Evolutionary conservation across 805 yeast genomes (phyloP), one percentile per base, ranked within the genome.

Genomic region (Wilhelminamyces savonicus): DNA sequence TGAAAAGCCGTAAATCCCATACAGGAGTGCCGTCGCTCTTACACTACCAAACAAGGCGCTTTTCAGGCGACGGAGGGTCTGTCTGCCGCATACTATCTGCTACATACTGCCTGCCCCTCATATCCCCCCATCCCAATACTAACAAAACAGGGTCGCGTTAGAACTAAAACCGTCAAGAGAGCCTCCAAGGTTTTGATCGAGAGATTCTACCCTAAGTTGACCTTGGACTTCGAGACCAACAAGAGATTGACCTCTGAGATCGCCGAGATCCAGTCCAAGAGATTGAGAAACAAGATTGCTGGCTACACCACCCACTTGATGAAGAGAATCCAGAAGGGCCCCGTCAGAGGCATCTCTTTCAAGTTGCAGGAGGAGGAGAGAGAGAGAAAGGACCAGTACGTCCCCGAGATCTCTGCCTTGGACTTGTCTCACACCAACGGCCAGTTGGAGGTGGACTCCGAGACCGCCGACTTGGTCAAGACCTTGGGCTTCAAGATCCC

Each of bases 291-390:
- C 92, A 92, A 92, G 86, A 94, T 92, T 62, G 98, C 99, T 69
- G 99, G 99, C 71, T 92, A 90, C 95, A 92, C 98, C 73, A 92
- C 98, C 64, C 99, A 92, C 74, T 82, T 92, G 72, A 94, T 92
- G 98, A 92, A 86, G 81, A 88, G 99, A 79, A 92, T 92, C 66
- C 97, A 94, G 76, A 92, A 90, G 81, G 99, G 99, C 69, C 99
- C 99, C 78, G 99, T 92, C 60, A 88, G 97, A 82, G 99, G 99
- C 77, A 94, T 92, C 58, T 92, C 99, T 59, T 92, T 92, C 95
- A 94, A 94, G 74, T 85, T 92, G 66, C 99, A 92, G 81, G 99
- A 92, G 78, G 99, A 92, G 78, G 99, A 92, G 82, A 90, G 98
- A 82, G 99, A 92, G 79, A 85, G 98, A 78, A 92, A 94, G 77